Evolutionary conservation across 2,329 filamentous ascomycete genomes (phyloP), one percentile per base, ranked within the genome.

Genomic region (Emergomyces orientalis): DNA sequence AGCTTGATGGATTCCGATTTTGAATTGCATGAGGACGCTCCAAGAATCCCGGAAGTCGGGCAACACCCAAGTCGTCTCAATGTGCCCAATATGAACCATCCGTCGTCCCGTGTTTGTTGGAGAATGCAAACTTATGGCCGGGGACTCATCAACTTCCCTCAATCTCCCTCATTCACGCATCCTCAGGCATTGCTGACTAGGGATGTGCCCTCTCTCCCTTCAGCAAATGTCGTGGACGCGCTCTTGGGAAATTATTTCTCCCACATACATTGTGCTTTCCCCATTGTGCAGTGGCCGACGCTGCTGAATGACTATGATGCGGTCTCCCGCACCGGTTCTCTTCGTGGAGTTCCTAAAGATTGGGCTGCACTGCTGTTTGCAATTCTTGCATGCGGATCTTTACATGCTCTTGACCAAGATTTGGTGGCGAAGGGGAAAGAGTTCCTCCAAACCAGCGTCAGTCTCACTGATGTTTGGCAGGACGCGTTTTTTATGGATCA

Each of bases 201-300:
- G 27, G 80, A 79, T 58, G 77, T 83, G 43, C 86, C 88, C 7
- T 81, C 84, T 49, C 76, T 97, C 61, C 94, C 93, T 0, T 80
- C 88, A 0, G 88, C 86, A 66, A 78, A 85, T 34, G 75, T 86
- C 27, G 86, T 87, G 34, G 90, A 96, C 65, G 84, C 84, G 67
- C 80, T 97, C 1, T 76, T 97, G 39, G 82, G 84, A 41, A 83
- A 88, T 45, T 99, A 96, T 74, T 88, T 89, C 69, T 80, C 83
- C 47, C 88, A 88, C 7, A 81, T 90, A 30, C 93, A 97, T 72
- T 83, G 86, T 39, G 87, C 90, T 73, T 88, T 92, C 68, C 94
- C 94, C 0, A 86, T 96, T 52, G 71, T 97, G 11, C 90, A 97
- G 74, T 95, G 92, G 89, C 89, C 90, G 1, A 88, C 84, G 0